Base-by-base conservation (phyloP, 2,329 filamentous ascomycete species). In the Penicillium frequentans region DNA sequence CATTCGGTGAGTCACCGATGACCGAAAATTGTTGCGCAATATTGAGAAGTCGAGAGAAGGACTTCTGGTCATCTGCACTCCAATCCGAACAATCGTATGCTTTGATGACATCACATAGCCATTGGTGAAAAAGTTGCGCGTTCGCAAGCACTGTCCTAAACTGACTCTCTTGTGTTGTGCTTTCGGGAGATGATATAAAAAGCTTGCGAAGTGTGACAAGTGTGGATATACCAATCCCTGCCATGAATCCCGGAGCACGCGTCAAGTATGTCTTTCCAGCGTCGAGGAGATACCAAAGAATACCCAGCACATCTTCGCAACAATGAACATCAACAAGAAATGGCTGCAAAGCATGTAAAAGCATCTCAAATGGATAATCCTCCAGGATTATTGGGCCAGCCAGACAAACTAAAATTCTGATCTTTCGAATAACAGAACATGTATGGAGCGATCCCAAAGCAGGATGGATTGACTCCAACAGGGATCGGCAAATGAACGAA, bases 301-400 rank as follows among this genome's bases (percentile, higher is more conserved):
- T 84, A 0, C 93, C 93, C 45, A 98, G 81, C 1, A 90, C 88
- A 76, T 99, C 95, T 68, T 96, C 91, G 10, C 93, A 90, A 73
- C 93, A 98, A 68, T 96, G 89, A 0, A 88, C 83, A 64, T 98
- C 89, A 1, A 88, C 88, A 6, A 98, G 79, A 63, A 92, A 96
- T 0, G 87, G 86, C 10, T 89, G 83, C 21, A 96, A 80, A 1
- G 90, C 88, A 66, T 92, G 90, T 1, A 99, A 81, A 0, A 96
- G 81, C 90, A 97, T 95, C 72, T 99, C 91, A 14, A 97, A 73
- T 11, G 91, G 90, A 69, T 98, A 98, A 0, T 89, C 90, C 42
- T 85, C 79, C 24, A 89, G 80, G n/a, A 90, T 90, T 50, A 87
- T 81, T 0, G 84, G 72, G 0, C 91, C 92, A 26, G 91, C 89